These are phyloP conservation scores for Boletus sp. DNA, from an alignment of 1,284 basidiomycete genomes.

Conservation along the genomic window DNA sequence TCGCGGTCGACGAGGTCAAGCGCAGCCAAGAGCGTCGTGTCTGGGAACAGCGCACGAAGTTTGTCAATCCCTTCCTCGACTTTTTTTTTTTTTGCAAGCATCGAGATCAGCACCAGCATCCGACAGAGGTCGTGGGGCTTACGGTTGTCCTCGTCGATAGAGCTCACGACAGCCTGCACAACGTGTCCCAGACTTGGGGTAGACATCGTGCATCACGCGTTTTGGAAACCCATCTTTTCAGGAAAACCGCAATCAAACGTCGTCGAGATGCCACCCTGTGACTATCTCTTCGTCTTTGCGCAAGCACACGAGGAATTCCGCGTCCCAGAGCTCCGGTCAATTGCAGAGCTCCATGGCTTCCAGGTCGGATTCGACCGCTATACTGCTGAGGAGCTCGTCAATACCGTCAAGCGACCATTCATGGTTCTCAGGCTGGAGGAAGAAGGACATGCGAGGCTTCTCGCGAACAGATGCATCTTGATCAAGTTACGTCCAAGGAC, in stretches of 20 bases:
- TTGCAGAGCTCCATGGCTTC: slow-evolving; percentile 67
- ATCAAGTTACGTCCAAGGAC: slow-evolving; percentile 60
- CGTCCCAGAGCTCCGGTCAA: slow-evolving; percentile 71
- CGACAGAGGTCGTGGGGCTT: slow-evolving; percentile 6
- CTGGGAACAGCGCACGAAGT: slow-evolving; percentile 56
- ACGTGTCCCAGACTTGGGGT: slow-evolving; percentile 23
- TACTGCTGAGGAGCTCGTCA: slow-evolving; percentile 35
- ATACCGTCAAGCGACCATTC: slow-evolving; percentile 60
- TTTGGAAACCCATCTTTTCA: background rate
- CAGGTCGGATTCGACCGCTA: slow-evolving; percentile 40
- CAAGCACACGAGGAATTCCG: slow-evolving; percentile 79
- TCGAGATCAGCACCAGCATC: slow-evolving; percentile 9
- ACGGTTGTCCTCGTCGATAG: slow-evolving; percentile 33
- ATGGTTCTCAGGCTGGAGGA: slow-evolving; percentile 67
- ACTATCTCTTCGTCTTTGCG: slow-evolving; percentile 74
- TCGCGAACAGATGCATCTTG: slow-evolving; percentile 78
- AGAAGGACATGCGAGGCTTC: slow-evolving; percentile 70
- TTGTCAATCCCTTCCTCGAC: slow-evolving; percentile 55
- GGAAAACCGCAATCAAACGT: no score
- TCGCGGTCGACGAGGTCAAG: slow-evolving; percentile 68
- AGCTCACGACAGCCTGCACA: slow-evolving; percentile 27
- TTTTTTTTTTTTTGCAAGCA: slow-evolving; percentile 26
- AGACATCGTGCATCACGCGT: slow-evolving; percentile 12
- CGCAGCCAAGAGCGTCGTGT: slow-evolving; percentile 58
- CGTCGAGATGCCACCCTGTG: slow-evolving; percentile 27